Evolutionary conservation across 345 rosid species (phyloP).

Genomic region (Citrus cavaleriei): DNA sequence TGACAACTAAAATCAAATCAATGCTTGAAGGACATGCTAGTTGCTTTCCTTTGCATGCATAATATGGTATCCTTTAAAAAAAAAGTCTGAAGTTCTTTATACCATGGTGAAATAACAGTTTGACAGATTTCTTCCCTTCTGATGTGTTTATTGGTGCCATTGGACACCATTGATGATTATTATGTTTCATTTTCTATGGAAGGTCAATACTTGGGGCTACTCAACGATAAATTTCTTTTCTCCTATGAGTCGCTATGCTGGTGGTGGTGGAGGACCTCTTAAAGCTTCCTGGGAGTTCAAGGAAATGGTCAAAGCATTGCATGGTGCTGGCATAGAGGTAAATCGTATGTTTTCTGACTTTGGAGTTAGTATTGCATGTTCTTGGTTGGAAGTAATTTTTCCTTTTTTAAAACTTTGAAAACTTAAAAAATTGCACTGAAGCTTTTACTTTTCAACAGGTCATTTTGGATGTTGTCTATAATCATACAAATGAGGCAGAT

Average conservation of each 20-base stretch:
- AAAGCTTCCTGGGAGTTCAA: slow-evolving; percentile 82
- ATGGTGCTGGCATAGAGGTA: slow-evolving; percentile 92
- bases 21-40: not conserved
- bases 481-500: slow-evolving; percentile 95
- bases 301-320: slow-evolving; percentile 95
- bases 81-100: not conserved
- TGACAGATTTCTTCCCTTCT: not conserved
- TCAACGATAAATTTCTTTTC: slow-evolving; percentile 95
- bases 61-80: not conserved
- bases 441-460: slow-evolving; percentile 46
- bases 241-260: slow-evolving; percentile 95
- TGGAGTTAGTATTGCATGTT: not conserved
- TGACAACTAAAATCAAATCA: not conserved
- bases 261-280: slow-evolving; percentile 75
- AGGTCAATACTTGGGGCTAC: slow-evolving; percentile 99
- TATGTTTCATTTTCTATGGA: slow-evolving; percentile 2
- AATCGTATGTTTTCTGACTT: slow-evolving; percentile 9
- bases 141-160: not conserved
- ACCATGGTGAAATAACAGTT: not conserved
- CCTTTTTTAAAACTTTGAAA: slow-evolving; percentile 14
- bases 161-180: not conserved
- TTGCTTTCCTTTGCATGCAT: not conserved
- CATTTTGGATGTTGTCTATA: slow-evolving; percentile 92
- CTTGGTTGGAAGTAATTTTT: not conserved
- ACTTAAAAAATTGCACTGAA: not conserved